Evolutionary conservation across 2,329 filamentous ascomycete species (phyloP).

Genomic region (Daldinia eschscholtzii): DNA sequence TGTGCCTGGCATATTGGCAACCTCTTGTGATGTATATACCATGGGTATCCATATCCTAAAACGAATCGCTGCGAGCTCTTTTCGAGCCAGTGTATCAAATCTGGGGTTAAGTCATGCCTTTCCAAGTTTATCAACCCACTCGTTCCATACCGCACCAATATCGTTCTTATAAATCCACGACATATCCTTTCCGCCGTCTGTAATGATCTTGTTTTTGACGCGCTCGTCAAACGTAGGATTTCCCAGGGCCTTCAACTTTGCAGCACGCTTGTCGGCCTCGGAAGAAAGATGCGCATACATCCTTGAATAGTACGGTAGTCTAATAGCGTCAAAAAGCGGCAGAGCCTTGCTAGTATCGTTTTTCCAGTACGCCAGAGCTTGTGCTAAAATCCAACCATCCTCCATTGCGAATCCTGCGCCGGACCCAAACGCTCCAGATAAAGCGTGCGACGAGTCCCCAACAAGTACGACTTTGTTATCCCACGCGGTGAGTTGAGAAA

Average conservation of each 20-base stretch:
- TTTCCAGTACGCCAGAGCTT: constrained; percentile 45
- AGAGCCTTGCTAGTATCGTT: constrained; percentile 47
- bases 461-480: constrained; percentile 62
- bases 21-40: not conserved
- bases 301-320: constrained; percentile 50
- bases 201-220: constrained; percentile 45
- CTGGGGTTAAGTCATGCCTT: not conserved
- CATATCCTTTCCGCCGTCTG: constrained; percentile 46
- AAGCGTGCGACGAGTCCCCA: constrained; percentile 67
- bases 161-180: constrained; percentile 48
- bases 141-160: constrained; percentile 44
- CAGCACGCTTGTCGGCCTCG: constrained; percentile 33
- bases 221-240: constrained; percentile 44
- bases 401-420: constrained; percentile 58
- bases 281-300: constrained; percentile 49
- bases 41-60: not conserved
- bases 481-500: constrained; percentile 56
- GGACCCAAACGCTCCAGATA: constrained; percentile 60
- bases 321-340: constrained; percentile 48
- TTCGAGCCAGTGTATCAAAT: not conserved
- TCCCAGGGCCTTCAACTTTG: constrained; percentile 36
- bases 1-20: not conserved
- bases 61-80: not conserved
- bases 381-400: constrained; percentile 49
- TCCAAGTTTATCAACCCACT: constrained; percentile 30